Evolutionary conservation across 371 early-diverging fungal genomes (phyloP).

Genomic region (Lichtheimia ramosa): DNA sequence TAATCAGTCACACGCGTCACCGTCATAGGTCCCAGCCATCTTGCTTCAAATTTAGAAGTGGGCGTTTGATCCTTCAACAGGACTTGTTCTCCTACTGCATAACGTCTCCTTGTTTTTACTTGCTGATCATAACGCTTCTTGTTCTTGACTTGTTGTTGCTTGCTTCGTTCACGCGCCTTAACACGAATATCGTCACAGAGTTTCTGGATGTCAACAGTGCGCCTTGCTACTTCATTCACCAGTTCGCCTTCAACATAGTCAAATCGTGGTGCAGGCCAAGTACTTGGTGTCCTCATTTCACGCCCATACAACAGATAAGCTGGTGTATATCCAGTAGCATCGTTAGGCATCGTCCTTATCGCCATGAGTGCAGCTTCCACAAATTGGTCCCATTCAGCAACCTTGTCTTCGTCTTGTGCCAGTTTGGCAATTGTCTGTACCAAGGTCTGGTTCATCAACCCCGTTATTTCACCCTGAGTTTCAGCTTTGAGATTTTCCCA

Average conservation of each 20-base stretch:
- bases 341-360: slow-evolving; percentile 16
- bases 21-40: slow-evolving; percentile 20
- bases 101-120: too few relatives aligned
- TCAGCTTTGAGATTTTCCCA: too few relatives aligned
- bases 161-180: too few relatives aligned
- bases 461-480: too few relatives aligned
- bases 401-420: not conserved
- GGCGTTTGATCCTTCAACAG: slow-evolving; percentile 1
- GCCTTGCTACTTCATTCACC: too few relatives aligned
- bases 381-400: slow-evolving; percentile 10
- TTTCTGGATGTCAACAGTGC: too few relatives aligned
- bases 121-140: not conserved
- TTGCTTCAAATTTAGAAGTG: slow-evolving; percentile 5
- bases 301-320: slow-evolving; percentile 18
- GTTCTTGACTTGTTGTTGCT: too few relatives aligned
- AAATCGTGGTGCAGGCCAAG: slow-evolving; percentile 16
- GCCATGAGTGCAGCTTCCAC: slow-evolving; percentile 12
- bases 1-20: slow-evolving; percentile 6
- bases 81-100: not conserved
- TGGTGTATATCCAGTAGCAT: slow-evolving; percentile 12
- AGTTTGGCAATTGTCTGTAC: slow-evolving; percentile 14
- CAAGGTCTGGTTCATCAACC: slow-evolving; percentile 9
- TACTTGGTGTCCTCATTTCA: slow-evolving; percentile 17
- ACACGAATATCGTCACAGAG: too few relatives aligned
- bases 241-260: too few relatives aligned